Evolutionary conservation across 169 alveolate genomes (phyloP).

Genomic region (Eimeria tenella): DNA sequence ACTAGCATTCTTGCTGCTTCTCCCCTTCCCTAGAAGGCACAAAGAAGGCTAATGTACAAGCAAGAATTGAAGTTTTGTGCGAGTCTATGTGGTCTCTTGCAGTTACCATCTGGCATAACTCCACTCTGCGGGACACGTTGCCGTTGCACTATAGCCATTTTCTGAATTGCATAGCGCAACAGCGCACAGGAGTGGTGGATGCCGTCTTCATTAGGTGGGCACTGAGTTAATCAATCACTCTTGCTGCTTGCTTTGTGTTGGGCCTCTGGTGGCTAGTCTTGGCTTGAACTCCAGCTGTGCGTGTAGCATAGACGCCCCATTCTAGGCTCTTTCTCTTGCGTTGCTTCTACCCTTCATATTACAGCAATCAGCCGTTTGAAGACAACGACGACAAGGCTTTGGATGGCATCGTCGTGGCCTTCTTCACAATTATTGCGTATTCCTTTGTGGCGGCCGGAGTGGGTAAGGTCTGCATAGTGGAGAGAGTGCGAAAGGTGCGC

Average conservation of each 20-base stretch:
- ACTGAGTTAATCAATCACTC: background rate
- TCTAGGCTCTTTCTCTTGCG: too few relatives aligned
- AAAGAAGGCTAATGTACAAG: background rate
- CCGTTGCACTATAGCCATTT: conserved; percentile 62
- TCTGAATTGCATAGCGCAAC: conserved; percentile 32
- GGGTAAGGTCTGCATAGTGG: conserved; percentile 65
- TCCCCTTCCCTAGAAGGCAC: too few relatives aligned
- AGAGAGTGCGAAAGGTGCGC: conserved; percentile 61
- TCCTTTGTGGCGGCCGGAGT: conserved; percentile 65
- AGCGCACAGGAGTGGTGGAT: conserved; percentile 46
- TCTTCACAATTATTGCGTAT: conserved; percentile 57
- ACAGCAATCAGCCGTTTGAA: conserved; percentile 62
- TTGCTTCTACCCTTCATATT: background rate
- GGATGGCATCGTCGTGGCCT: conserved; percentile 54
- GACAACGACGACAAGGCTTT: conserved; percentile 45
- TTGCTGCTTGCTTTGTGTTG: background rate
- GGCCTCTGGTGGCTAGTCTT: too few relatives aligned
- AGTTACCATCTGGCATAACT: conserved; percentile 64
- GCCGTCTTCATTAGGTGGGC: conserved; percentile 44
- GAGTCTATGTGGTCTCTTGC: background rate
- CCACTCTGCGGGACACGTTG: conserved; percentile 53
- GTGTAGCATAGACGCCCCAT: too few relatives aligned
- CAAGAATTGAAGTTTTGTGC: background rate
- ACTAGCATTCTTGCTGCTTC: background rate
- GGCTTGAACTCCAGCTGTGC: too few relatives aligned